A percentile compares a stretch with the other conserved stretches of the same genome.
Conservation (phyloP, 768 basidiomycete species). For the Amanita subjunquillea region DNA sequence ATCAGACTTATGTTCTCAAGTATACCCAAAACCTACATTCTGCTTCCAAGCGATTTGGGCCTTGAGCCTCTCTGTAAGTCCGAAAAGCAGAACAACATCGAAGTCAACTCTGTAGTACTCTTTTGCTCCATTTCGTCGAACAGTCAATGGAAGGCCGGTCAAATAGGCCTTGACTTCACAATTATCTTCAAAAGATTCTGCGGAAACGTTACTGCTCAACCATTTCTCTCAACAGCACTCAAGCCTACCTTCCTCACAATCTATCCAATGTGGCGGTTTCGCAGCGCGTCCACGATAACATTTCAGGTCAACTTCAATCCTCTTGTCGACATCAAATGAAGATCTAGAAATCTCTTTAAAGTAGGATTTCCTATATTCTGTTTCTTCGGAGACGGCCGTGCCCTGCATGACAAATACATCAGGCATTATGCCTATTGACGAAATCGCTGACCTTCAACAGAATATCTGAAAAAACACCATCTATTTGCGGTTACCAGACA, state of each 20-base stretch:
- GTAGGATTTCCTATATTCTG: conserved; percentile 11
- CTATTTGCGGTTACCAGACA: no score
- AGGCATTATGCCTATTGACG: no score
- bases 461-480: no score
- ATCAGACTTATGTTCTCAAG: not conserved
- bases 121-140: not conserved
- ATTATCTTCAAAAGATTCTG: conserved; percentile 22
- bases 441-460: no score
- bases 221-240: not conserved
- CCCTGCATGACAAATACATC: no score
- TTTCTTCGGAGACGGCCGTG: conserved; percentile 14
- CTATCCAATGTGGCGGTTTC: conserved; percentile 11
- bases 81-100: conserved; percentile 31
- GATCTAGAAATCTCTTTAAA: no score
- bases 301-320: not conserved
- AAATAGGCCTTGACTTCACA: conserved; percentile 14
- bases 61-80: conserved; percentile 30
- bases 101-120: conserved; percentile 19
- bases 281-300: conserved; percentile 13
- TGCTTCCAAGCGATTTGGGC: conserved; percentile 36
- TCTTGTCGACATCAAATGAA: not conserved
- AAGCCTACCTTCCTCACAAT: conserved; percentile 12
- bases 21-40: conserved; percentile 13
- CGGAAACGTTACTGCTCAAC: conserved; percentile 6
- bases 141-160: conserved; percentile 2